Evolutionary conservation across 1,284 basidiomycete genomes (phyloP).

Genomic region (Leccinum pachyderme): DNA sequence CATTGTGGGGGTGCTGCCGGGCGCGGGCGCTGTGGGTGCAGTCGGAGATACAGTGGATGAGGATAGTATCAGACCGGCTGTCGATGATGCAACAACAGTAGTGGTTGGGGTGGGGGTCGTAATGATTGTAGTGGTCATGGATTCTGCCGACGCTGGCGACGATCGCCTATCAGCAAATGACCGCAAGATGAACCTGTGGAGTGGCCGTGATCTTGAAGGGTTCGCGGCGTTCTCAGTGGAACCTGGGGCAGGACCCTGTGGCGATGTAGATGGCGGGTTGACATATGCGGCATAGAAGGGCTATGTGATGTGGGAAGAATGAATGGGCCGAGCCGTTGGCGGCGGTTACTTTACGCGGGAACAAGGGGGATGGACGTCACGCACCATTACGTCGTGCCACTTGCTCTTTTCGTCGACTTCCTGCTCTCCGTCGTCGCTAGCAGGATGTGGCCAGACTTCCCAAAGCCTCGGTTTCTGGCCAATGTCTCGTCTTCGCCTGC

Average conservation of each 20-base stretch:
- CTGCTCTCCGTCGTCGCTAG: conserved; percentile 7
- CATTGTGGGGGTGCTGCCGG: conserved; percentile 10
- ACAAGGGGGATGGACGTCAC: neutral
- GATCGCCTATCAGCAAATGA: conserved; percentile 18
- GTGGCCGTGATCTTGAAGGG: conserved; percentile 10
- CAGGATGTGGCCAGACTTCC: conserved; percentile 36
- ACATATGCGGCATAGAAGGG: conserved; percentile 41
- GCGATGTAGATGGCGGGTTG: conserved; percentile 9
- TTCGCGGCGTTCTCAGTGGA: conserved; percentile 7
- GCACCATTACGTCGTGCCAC: conserved; percentile 39
- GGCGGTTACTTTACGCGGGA: neutral
- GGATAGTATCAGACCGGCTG: conserved; percentile 1
- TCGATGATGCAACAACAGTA: neutral
- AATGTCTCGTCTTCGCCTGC: conserved; percentile 37
- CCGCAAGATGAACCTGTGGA: conserved; percentile 11
- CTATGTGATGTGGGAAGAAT: conserved; percentile 15
- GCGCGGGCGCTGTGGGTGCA: conserved; percentile 1
- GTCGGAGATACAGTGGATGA: conserved; percentile 14
- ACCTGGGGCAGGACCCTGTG: conserved; percentile 1
- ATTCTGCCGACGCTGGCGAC: conserved; percentile 11
- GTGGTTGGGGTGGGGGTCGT: neutral
- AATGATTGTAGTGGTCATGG: neutral
- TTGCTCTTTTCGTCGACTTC: conserved; percentile 24
- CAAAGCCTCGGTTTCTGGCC: conserved; percentile 50
- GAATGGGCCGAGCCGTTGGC: neutral